A percentile compares a stretch with the other conserved stretches of the same genome.
Evolutionary conservation across 2,329 filamentous ascomycete species (phyloP).

Genomic region (Microcyclospora tardicrescens): DNA sequence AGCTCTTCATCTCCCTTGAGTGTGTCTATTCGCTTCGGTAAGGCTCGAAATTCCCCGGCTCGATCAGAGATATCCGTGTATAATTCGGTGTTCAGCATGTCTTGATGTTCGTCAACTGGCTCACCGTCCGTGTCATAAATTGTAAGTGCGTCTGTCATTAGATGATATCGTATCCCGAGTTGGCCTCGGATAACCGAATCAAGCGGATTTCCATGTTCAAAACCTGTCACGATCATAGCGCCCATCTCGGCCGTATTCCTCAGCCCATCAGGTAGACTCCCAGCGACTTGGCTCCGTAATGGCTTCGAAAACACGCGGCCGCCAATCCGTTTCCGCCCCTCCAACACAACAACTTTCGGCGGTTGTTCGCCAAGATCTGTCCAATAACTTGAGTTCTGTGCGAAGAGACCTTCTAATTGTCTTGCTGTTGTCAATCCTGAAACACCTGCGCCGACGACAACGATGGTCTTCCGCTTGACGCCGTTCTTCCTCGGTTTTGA

Average conservation of each 20-base stretch:
- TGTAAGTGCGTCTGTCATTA: conserved; percentile 65
- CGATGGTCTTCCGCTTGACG: conserved; percentile 57
- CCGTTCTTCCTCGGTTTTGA: conserved; percentile 25
- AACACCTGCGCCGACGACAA: conserved; percentile 87
- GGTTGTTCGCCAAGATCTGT: conserved; percentile 51
- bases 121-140: conserved; percentile 76
- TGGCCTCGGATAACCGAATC: conserved; percentile 86
- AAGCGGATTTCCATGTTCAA: conserved; percentile 86
- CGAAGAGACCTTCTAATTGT: conserved; percentile 75
- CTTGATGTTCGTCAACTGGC: conserved; percentile 63
- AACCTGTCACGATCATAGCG: conserved; percentile 95
- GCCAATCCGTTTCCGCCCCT: conserved; percentile 76
- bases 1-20: conserved; percentile 72
- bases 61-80: conserved; percentile 93
- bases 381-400: conserved; percentile 61
- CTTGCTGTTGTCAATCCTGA: conserved; percentile 83
- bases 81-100: conserved; percentile 74
- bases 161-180: conserved; percentile 73
- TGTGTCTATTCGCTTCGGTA: conserved; percentile 53
- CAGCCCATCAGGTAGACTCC: conserved; percentile 40
- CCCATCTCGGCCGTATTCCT: conserved; percentile 86
- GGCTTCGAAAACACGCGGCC: conserved; percentile 85
- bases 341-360: conserved; percentile 67
- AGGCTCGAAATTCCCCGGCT: conserved; percentile 80
- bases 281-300: conserved; percentile 45